Base-by-base conservation (phyloP, 495 filamentous ascomycete species). In the Aspergillus asperescens region DNA sequence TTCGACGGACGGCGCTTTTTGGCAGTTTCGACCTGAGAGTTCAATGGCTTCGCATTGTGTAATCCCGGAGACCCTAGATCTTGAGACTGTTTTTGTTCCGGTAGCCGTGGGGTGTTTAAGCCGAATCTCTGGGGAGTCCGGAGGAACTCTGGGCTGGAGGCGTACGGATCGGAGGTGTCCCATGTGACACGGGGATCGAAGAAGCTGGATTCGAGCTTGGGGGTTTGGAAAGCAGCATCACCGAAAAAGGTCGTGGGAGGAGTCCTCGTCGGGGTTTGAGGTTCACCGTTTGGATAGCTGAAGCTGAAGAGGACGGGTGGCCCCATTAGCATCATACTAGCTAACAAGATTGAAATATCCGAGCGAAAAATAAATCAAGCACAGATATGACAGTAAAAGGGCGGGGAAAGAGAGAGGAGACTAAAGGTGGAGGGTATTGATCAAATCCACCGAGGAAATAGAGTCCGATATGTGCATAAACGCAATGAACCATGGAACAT, bases 281-380 rank as follows among this genome's bases (percentile, higher is more conserved):
- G 86, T 74, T 86, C 81, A 76, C 81, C 83, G 78, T 82, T 82
- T 68, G 82, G 79, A 77, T 85, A 82, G 78, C 77, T 85, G 82
- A 87, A 88, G 79, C 85, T 88, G 60, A 67, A 72, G 44, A 64
- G 61, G 59, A 63, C 49, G 2, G 62, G 54, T 10, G 69, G 62
- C 44, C 71, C 59, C 49, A 65, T 73, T 60, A 75, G 69, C 60
- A 66, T 67, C 59, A 66, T 70, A 19, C 24, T 58, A 55, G 23
- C 22, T 28, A 37, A 44, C 16, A 12, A 20, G 32, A 16, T 5
- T 52, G 10, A 29, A 31, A 41, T 40, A 31, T 23, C 20, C 23
- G 19, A 23, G n/a, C 13, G 23, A 35, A n/a, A 8, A 12, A 23
- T 13, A 18, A n/a, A 41, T 6, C 24, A 28, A 32, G 13, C 20